A percentile compares a stretch with the other conserved stretches of the same genome.
These are phyloP conservation scores for Pichia sp. DNA, from an alignment of 1,139 yeast species.

Conservation along the genomic window DNA sequence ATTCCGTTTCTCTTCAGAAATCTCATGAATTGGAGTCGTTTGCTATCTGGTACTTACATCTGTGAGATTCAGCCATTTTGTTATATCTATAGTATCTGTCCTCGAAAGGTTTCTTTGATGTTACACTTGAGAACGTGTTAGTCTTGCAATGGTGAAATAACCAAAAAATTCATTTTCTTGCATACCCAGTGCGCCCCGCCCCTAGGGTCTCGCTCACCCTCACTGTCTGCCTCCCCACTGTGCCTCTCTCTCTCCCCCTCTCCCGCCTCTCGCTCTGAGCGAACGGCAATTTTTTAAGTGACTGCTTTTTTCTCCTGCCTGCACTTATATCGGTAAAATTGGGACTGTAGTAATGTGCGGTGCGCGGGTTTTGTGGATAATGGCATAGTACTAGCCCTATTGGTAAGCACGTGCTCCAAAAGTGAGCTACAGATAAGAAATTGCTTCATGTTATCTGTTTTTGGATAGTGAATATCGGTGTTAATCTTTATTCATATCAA, in stretches of 20 bases:
- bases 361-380: background rate
- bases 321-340: too few species aligned
- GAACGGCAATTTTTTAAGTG: background rate
- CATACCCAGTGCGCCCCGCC: slow-evolving; percentile 1
- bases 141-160: background rate
- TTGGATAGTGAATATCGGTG: too few species aligned
- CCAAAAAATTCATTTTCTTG: slow-evolving; percentile 6
- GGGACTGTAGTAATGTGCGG: background rate
- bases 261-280: background rate
- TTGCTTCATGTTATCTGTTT: too few species aligned
- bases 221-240: background rate
- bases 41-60: slow-evolving; percentile 59
- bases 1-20: background rate
- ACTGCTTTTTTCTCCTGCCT: background rate
- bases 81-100: slow-evolving; percentile 21
- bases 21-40: background rate
- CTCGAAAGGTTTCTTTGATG: background rate
- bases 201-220: background rate
- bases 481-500: too few species aligned
- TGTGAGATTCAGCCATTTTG: slow-evolving; percentile 94
- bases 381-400: too few species aligned
- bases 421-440: too few species aligned
- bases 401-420: too few species aligned
- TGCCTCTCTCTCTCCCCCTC: background rate
- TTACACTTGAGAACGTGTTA: background rate